Percentiles rank a stretch among this genome's conserved stretches.
phyloP scores from a whole-genome alignment of 179 eudicot genomes.

The Silene vulgaris region DNA sequence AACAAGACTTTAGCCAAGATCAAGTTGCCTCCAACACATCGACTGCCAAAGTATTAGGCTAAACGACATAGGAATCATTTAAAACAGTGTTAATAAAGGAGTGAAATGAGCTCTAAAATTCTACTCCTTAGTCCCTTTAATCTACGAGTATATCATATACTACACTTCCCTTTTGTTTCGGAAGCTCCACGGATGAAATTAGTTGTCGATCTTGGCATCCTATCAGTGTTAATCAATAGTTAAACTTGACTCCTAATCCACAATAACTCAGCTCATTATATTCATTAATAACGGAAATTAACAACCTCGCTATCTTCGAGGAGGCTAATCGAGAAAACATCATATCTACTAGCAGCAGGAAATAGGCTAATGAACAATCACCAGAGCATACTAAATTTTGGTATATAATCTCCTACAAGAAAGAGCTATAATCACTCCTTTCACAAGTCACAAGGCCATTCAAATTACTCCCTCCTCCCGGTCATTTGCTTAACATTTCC shows the following conservation, averaged over 20 bases:
- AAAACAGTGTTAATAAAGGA: background rate
- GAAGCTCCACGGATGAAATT: background rate
- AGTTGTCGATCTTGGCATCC: background rate
- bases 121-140: no score
- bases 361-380: background rate
- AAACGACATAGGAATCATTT: background rate
- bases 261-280: no score
- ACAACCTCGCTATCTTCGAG: background rate
- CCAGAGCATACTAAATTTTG: no score
- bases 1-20: conserved; percentile 5
- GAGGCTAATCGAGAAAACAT: background rate
- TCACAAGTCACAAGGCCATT: no score
- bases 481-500: no score
- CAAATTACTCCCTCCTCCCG: no score
- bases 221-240: no score
- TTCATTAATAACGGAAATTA: no score
- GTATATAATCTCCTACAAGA: no score
- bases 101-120: background rate
- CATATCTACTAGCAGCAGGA: background rate
- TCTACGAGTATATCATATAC: background rate
- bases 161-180: background rate
- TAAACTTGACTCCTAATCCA: background rate
- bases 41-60: background rate
- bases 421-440: no score
- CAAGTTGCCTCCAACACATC: background rate